These are phyloP conservation scores for Escallonia rubra DNA, from an alignment of 129 eudicot species.

Conservation along the genomic window DNA sequence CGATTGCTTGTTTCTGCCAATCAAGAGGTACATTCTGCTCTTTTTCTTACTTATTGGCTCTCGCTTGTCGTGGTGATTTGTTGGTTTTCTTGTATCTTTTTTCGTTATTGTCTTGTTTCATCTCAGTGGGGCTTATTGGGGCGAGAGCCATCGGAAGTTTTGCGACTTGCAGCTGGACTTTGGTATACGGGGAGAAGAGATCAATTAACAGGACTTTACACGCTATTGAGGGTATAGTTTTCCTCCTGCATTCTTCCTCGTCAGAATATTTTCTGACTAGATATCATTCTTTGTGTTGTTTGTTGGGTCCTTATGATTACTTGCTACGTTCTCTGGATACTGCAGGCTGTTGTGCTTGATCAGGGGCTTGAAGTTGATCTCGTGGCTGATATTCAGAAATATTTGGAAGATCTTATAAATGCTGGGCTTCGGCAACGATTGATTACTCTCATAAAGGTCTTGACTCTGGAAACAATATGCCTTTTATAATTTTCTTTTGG, in stretches of 20 bases:
- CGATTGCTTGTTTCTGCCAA: constrained; percentile 88
- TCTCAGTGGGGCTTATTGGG: constrained; percentile 85
- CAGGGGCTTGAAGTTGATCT: constrained; percentile 85
- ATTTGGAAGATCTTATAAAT: constrained; percentile 63
- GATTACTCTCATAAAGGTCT: constrained; percentile 77
- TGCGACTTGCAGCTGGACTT: constrained; percentile 83
- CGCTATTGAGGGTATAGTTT: constrained; percentile 70
- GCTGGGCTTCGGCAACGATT: constrained; percentile 79
- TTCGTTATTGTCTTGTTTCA: constrained; percentile 13
- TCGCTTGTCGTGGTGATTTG: not conserved
- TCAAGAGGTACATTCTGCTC: constrained; percentile 70
- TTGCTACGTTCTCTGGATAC: not conserved
- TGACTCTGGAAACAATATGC: not conserved
- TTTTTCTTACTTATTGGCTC: constrained; percentile 4
- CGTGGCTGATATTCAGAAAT: constrained; percentile 69
- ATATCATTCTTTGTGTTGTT: not conserved
- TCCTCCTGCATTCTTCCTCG: constrained; percentile 10
- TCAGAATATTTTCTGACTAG: not conserved
- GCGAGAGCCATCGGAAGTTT: constrained; percentile 68
- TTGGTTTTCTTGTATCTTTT: constrained; percentile 10
- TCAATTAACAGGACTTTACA: constrained; percentile 72
- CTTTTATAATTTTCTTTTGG: not conserved
- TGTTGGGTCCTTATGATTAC: not conserved
- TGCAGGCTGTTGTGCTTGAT: constrained; percentile 95
- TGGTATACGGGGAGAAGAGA: constrained; percentile 99